Base-by-base conservation (phyloP, 2,329 filamentous ascomycete species). In the Xylariales sp. region DNA sequence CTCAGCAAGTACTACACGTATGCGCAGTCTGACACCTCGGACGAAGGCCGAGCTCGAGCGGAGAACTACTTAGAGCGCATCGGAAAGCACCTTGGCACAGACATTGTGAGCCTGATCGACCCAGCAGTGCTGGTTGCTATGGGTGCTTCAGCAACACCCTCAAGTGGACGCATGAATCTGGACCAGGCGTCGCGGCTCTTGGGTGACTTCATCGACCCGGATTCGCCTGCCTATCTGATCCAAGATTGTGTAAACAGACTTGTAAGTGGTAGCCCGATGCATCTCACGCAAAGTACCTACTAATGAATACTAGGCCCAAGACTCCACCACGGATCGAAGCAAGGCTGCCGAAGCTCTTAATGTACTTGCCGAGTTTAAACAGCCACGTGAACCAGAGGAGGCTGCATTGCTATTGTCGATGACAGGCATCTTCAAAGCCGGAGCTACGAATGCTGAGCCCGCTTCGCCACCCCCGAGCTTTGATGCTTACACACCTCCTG, bases 401-500 rank as follows among this genome's bases (percentile, higher is more conserved):
- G 56, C 56, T 14, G 37, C 44, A 14, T 45, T 49, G 25, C 44
- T 59, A 4, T 46, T 51, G 25, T 45, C 55, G 16, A 42, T 49
- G 14, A 53, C 51, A 4, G 49, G 51, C 14, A 54, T 58, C 15
- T 45, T 56, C 20, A 51, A 45, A 10, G 43, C 34, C 21, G 53
- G 14, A 11, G 15, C 18, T 16, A n/a, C 10, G 6, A 9, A 8
- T 6, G 29, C 7, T 16, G 12, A 14, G 4, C 19, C n/a, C 10
- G 18, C 10, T n/a, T 2, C 4, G n/a, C 10, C 38, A 12, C n/a
- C 4, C 11, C 18, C 10, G 21, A 42, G 53, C 3, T 55, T 57
- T 11, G 55, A 69, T 42, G 54, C 65, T 34, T 70, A 77, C 21
- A 81, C 87, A 61, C 93, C 93, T 0, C 86, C 95, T 16, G 93